Evolutionary conservation across 139 green algal genomes (phyloP).

Genomic region (Ettlia oleoabundans): DNA sequence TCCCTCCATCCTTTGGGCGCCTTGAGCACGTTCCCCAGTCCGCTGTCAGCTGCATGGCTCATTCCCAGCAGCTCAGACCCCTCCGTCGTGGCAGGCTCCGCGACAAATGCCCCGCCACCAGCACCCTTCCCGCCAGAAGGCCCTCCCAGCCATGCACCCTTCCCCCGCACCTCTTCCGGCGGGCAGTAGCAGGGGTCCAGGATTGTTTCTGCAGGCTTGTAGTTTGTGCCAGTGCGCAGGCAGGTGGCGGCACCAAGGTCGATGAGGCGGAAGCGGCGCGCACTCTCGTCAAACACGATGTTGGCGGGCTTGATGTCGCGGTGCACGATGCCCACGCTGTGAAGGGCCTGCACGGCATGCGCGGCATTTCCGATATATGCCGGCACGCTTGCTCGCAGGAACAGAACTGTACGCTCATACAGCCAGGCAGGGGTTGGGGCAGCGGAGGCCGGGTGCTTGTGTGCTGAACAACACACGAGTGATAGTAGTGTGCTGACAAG

Average conservation of each 20-base stretch:
- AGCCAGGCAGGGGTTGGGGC: no score
- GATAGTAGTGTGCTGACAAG: no score
- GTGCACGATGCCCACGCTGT: constrained; percentile 88
- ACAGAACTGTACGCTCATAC: no score
- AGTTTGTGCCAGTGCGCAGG: constrained; percentile 91
- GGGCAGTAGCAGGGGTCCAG: constrained; percentile 89
- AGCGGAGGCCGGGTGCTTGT: no score
- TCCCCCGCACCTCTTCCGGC: constrained; percentile 77
- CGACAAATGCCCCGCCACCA: no score
- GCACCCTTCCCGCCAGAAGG: background rate
- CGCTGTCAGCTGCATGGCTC: no score
- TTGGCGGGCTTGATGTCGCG: constrained; percentile 93
- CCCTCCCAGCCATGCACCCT: background rate
- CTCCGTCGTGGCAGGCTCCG: background rate
- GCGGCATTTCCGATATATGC: no score
- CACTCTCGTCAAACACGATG: constrained; percentile 78
- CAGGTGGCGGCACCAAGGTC: constrained; percentile 80
- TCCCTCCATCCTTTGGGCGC: no score
- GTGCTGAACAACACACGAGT: background rate
- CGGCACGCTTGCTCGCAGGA: no score
- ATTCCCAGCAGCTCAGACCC: background rate
- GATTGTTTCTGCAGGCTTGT: constrained; percentile 86
- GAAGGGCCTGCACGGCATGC: constrained; percentile 81
- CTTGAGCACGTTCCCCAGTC: no score
- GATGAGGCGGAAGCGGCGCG: constrained; percentile 73